Evolutionary conservation across 306 rosid genomes (phyloP).

Genomic region (Senna siamea): DNA sequence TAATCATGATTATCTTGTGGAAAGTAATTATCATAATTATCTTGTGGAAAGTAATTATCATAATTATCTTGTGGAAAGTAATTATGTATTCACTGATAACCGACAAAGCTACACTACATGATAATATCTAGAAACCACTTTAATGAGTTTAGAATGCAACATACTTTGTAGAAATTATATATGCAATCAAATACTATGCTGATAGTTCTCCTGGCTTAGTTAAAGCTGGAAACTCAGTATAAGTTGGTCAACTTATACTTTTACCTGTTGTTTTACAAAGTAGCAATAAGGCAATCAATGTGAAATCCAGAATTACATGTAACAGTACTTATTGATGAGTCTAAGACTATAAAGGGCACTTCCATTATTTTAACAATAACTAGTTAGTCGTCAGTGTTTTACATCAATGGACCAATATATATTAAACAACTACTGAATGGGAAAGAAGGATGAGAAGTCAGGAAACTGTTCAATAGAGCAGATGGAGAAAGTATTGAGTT

Average conservation of each 20-base stretch:
- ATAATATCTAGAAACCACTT: neutral
- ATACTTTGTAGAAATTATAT: slow-evolving; percentile 8
- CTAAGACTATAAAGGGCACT: neutral
- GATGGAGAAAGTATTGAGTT: neutral
- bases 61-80: neutral
- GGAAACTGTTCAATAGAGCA: neutral
- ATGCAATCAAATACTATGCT: slow-evolving; percentile 14
- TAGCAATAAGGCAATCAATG: too few relatives aligned
- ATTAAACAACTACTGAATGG: neutral
- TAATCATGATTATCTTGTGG: too few relatives aligned
- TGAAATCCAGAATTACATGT: too few relatives aligned
- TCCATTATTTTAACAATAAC: neutral
- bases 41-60: too few relatives aligned
- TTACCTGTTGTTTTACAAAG: too few relatives aligned
- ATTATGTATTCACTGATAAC: slow-evolving; percentile 7
- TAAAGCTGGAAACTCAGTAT: neutral
- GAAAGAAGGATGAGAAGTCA: neutral
- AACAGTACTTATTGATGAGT: neutral
- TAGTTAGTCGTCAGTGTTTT: neutral
- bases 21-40: too few relatives aligned
- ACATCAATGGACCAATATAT: neutral
- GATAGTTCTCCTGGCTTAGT: neutral
- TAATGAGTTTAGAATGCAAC: slow-evolving; percentile 22
- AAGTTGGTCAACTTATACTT: neutral
- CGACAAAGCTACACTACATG: neutral